These are phyloP conservation scores for Saccharomycopsis babjevae DNA, from an alignment of 805 yeast species.

Conservation along the genomic window DNA sequence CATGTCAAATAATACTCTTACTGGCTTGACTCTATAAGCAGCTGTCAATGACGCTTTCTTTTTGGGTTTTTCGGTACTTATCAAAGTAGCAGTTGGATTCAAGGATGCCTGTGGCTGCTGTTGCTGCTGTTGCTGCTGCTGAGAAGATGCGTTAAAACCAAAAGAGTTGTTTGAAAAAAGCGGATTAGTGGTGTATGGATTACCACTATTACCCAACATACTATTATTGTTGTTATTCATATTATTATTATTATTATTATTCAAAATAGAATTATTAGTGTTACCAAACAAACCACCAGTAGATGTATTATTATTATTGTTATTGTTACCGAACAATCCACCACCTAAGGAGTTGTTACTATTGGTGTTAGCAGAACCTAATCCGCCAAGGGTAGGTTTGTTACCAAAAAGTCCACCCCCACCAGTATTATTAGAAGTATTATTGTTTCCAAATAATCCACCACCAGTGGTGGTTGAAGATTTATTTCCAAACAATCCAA, in stretches of 20 bases:
- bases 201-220: slow-evolving; percentile 23
- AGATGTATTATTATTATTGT: slow-evolving; percentile 12
- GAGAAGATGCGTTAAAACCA: slow-evolving; percentile 24
- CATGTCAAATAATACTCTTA: slow-evolving; percentile 8
- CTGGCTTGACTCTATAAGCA: slow-evolving; percentile 9
- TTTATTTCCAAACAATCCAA: slow-evolving; percentile 24
- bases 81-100: slow-evolving; percentile 13
- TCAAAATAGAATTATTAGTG: slow-evolving; percentile 16
- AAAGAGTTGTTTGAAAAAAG: slow-evolving; percentile 20
- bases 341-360: slow-evolving; percentile 19
- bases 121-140: slow-evolving; percentile 21
- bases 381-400: slow-evolving; percentile 17
- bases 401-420: slow-evolving; percentile 26
- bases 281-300: slow-evolving; percentile 26
- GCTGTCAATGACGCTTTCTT: slow-evolving; percentile 12
- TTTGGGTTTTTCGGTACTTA: slow-evolving; percentile 5
- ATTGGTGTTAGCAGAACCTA: slow-evolving; percentile 27
- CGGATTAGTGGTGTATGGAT: slow-evolving; percentile 21
- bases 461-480: slow-evolving; percentile 18
- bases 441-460: slow-evolving; percentile 24
- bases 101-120: slow-evolving; percentile 10
- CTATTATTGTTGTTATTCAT: slow-evolving; percentile 6
- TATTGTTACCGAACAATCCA: slow-evolving; percentile 28
- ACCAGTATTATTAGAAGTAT: slow-evolving; percentile 16
- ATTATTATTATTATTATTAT: slow-evolving; percentile 10